Evolutionary conservation across 495 filamentous ascomycete genomes (phyloP).

Genomic region (Arthonia radiata): DNA sequence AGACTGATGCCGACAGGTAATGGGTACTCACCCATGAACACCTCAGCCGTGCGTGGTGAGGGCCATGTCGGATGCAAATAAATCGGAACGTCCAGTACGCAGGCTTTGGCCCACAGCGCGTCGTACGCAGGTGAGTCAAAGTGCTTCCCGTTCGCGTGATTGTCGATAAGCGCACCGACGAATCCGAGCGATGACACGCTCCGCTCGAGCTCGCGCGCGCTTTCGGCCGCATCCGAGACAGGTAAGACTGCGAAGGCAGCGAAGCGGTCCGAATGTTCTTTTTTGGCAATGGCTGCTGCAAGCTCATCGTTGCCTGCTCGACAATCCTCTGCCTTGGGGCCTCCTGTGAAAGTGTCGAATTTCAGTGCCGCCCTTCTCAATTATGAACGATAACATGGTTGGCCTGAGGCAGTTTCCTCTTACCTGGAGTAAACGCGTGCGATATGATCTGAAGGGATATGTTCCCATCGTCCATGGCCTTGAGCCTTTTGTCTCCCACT

Average conservation of each 20-base stretch:
- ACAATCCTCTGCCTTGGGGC: no score
- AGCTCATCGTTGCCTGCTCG: slow-evolving; percentile 27
- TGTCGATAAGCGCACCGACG: slow-evolving; percentile 32
- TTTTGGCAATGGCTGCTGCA: slow-evolving; percentile 19
- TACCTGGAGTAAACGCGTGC: no score
- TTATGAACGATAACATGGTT: no score
- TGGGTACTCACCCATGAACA: slow-evolving; percentile 18
- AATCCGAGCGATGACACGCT: slow-evolving; percentile 21
- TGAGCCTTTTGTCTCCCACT: slow-evolving; percentile 19
- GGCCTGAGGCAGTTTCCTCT: no score
- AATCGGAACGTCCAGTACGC: slow-evolving; percentile 28
- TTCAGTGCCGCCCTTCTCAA: no score
- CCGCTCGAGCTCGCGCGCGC: slow-evolving; percentile 23
- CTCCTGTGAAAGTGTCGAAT: no score
- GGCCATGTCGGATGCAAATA: slow-evolving; percentile 29
- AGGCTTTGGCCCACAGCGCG: slow-evolving; percentile 21
- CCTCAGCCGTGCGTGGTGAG: slow-evolving; percentile 8
- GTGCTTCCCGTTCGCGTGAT: slow-evolving; percentile 21
- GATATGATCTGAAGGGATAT: slow-evolving; percentile 32
- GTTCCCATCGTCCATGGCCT: slow-evolving; percentile 24
- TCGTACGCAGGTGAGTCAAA: slow-evolving; percentile 22
- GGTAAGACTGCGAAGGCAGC: slow-evolving; percentile 30
- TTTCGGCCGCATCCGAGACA: slow-evolving; percentile 19
- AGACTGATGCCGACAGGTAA: slow-evolving; percentile 14
- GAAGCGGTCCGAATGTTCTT: slow-evolving; percentile 19